Evolutionary conservation across 2,329 filamentous ascomycete species (phyloP).

Genomic region (Laburnicola sp.): DNA sequence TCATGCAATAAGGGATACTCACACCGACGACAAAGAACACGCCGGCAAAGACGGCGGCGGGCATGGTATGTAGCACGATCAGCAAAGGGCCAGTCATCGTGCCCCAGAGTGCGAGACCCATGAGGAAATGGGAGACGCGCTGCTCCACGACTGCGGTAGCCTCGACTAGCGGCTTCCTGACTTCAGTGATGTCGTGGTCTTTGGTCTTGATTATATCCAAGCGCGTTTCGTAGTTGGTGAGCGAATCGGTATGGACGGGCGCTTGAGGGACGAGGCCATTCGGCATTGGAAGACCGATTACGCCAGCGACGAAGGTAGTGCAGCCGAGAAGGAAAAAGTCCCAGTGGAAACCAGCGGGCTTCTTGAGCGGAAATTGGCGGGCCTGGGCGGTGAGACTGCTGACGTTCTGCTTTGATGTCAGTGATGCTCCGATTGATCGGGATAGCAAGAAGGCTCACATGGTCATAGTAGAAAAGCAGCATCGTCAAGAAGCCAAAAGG

Average conservation of each 20-base stretch:
- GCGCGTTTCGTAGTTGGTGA: constrained; percentile 46
- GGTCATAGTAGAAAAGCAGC: constrained; percentile 62
- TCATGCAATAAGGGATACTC: constrained; percentile 22
- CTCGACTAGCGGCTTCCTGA: constrained; percentile 49
- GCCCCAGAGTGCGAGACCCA: constrained; percentile 57
- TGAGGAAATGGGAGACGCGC: constrained; percentile 57
- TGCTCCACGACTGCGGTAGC: constrained; percentile 57
- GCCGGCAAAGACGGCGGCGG: constrained; percentile 55
- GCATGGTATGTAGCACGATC: constrained; percentile 55
- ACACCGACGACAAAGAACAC: constrained; percentile 60
- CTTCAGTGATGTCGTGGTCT: constrained; percentile 46
- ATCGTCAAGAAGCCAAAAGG: constrained; percentile 59
- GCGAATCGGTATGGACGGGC: constrained; percentile 59
- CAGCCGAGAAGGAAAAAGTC: constrained; percentile 60
- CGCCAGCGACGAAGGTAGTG: constrained; percentile 56
- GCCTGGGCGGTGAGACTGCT: constrained; percentile 58
- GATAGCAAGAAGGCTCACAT: constrained; percentile 39
- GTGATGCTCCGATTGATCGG: background rate
- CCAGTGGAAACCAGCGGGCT: constrained; percentile 61
- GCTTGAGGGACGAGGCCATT: constrained; percentile 60
- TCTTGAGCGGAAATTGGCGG: constrained; percentile 56
- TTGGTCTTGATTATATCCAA: constrained; percentile 45
- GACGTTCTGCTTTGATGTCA: constrained; percentile 45
- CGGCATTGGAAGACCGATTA: constrained; percentile 57
- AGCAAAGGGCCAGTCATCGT: constrained; percentile 59